These are phyloP conservation scores for Millerozyma miso DNA, from an alignment of 805 yeast species.

Conservation along the genomic window DNA sequence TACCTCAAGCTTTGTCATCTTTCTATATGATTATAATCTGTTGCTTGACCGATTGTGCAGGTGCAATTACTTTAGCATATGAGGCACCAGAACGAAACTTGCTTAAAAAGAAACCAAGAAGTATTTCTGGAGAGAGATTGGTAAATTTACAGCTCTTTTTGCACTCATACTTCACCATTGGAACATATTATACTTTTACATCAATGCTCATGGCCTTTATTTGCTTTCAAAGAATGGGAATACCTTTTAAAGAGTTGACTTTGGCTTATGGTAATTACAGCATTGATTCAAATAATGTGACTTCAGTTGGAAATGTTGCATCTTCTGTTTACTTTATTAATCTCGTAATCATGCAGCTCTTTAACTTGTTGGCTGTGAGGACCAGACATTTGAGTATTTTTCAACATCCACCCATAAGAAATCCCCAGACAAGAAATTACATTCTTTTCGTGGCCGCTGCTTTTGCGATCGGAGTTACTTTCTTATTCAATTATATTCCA, in stretches of 20 bases:
- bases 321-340: constrained; percentile 45
- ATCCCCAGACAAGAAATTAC: constrained; percentile 17
- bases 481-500: constrained; percentile 41
- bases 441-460: constrained; percentile 29
- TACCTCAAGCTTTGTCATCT: constrained; percentile 47
- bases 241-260: constrained; percentile 28
- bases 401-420: constrained; percentile 33
- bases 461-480: constrained; percentile 34
- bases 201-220: constrained; percentile 39
- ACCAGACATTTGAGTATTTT: constrained; percentile 39
- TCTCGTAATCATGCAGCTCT: constrained; percentile 45
- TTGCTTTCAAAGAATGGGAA: constrained; percentile 31
- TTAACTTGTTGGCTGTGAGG: constrained; percentile 42
- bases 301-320: constrained; percentile 23
- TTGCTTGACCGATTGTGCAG: constrained; percentile 44
- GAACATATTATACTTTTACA: constrained; percentile 37
- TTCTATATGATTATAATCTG: constrained; percentile 50
- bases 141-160: constrained; percentile 35
- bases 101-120: constrained; percentile 39
- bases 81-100: constrained; percentile 42
- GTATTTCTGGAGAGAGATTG: constrained; percentile 36
- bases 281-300: constrained; percentile 16
- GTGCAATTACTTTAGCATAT: constrained; percentile 41
- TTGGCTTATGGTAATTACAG: constrained; percentile 32
- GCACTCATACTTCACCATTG: constrained; percentile 42